These are phyloP conservation scores for Hawksworthiomyces lignivorus DNA, from an alignment of 2,329 filamentous ascomycete species.

Conservation along the genomic window DNA sequence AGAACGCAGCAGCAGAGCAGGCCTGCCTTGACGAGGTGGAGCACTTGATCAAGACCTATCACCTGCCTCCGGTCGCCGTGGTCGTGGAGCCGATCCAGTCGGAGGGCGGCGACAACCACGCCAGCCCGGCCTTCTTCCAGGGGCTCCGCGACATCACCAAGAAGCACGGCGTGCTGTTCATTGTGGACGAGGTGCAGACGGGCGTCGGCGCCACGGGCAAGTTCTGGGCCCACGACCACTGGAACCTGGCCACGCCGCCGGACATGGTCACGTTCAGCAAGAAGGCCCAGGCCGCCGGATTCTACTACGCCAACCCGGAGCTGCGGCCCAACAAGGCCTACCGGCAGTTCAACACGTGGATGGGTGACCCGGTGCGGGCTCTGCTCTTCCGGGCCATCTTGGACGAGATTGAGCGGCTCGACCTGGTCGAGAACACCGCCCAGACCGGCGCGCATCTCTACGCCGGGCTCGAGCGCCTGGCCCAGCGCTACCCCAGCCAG, in stretches of 20 bases:
- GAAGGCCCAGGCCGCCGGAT: conserved; percentile 89
- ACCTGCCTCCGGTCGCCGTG: conserved; percentile 70
- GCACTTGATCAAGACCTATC: conserved; percentile 69
- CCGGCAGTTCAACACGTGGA: conserved; percentile 96
- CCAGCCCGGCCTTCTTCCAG: conserved; percentile 77
- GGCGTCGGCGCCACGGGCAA: conserved; percentile 85
- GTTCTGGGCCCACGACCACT: conserved; percentile 97
- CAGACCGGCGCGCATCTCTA: conserved; percentile 72
- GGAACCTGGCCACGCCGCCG: conserved; percentile 69
- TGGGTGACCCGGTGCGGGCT: conserved; percentile 84
- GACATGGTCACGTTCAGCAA: conserved; percentile 95
- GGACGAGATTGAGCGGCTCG: conserved; percentile 63
- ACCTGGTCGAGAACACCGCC: conserved; percentile 74
- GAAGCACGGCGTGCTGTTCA: conserved; percentile 71
- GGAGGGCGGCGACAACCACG: conserved; percentile 92
- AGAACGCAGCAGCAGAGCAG: conserved; percentile 73
- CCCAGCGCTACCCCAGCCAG: conserved; percentile 63
- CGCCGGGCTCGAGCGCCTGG: conserved; percentile 57
- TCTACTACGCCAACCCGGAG: conserved; percentile 76
- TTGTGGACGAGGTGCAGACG: conserved; percentile 91
- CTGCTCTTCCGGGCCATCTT: conserved; percentile 82
- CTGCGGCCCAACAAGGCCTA: conserved; percentile 87
- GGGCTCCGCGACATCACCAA: conserved; percentile 72
- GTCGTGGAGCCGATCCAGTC: conserved; percentile 88
- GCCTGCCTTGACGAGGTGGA: conserved; percentile 78